Percentiles rank a stretch among this genome's conserved stretches.
These are phyloP conservation scores for Limnomonas spitsbergensis DNA, from an alignment of 139 green algal species.

Conservation along the genomic window DNA sequence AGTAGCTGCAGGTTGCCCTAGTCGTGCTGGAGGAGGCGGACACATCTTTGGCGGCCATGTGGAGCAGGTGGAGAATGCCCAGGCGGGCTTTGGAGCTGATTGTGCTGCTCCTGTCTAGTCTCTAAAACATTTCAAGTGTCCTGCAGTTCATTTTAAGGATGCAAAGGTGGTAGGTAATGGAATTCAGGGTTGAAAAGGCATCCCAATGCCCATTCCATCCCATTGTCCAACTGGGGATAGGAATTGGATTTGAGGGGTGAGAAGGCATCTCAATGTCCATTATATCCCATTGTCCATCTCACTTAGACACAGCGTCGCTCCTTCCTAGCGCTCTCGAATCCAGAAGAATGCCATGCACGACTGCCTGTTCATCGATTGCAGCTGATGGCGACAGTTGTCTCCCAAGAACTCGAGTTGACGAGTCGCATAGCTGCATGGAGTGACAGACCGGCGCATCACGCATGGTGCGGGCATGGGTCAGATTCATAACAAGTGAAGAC, in stretches of 20 bases:
- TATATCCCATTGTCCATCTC: neutral
- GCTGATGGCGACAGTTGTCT: neutral
- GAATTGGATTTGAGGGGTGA: neutral
- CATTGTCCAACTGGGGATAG: neutral
- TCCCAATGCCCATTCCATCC: too few species aligned
- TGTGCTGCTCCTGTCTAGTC: neutral
- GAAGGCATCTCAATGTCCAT: too few species aligned
- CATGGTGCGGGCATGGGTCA: neutral
- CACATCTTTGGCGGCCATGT: neutral
- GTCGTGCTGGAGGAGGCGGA: neutral
- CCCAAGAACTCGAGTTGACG: neutral
- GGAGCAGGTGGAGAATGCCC: constrained; percentile 9
- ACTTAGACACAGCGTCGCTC: neutral
- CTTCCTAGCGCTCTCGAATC: neutral
- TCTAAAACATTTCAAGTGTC: neutral
- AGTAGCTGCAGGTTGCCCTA: neutral
- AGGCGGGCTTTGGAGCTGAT: neutral
- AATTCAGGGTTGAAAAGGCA: too few species aligned
- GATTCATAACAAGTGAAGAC: neutral
- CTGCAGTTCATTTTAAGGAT: too few species aligned
- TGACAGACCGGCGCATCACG: too few species aligned
- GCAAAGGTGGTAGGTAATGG: too few species aligned
- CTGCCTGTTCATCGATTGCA: neutral
- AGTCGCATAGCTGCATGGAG: constrained; percentile 9
- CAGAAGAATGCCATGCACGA: neutral